Base-by-base conservation (phyloP, 108 stramenopile genomes). In the Mayamaea pseudoterrestris region DNA sequence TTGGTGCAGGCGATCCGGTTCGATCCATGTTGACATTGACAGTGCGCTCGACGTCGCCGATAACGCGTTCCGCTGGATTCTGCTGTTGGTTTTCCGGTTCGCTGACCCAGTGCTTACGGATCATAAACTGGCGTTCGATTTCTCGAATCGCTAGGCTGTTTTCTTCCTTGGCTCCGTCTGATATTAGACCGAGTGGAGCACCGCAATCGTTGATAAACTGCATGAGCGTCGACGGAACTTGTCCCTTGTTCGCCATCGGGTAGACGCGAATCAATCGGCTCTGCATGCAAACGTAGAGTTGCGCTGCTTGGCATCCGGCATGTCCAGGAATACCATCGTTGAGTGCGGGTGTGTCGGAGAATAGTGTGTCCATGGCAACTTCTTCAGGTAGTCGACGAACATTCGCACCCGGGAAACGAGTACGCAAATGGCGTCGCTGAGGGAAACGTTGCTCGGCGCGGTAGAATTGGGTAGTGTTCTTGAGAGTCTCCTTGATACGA, bases 1-100 rank as follows among this genome's bases (percentile, higher is more conserved):
- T 12, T 3, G 13, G 29, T n/a, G 45, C 37, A 43, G 47, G 49
- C 14, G 27, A 26, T 9, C 39, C 50, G 2, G 44, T 32, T n/a
- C 28, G 47, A 24, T 63, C 55, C 25, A 63, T 14, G n/a, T 49
- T 25, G 1, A 13, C 13, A 22, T 55, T 55, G 18, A 26, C 22
- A 5, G 18, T 3, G 8, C 30, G 25, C 43, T 63, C 56, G 28
- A 63, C 18, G 30, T 30, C 30, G 13, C 49, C 44, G 18, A 36
- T 36, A 14, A 45, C 47, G 17, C 54, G 30, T 35, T 63, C 61
- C 5, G 61, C 61, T 4, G 46, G 32, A 18, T 63, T 63, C 35
- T 63, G 61, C 9, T 63, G 30, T n/a, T 47, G 53, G 7, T 55
- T 44, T 27, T 55, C 8, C 3, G 54, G 53, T 23, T 63, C 53